Base-by-base conservation (phyloP, 129 eudicot genomes). In the Centella asiatica region DNA sequence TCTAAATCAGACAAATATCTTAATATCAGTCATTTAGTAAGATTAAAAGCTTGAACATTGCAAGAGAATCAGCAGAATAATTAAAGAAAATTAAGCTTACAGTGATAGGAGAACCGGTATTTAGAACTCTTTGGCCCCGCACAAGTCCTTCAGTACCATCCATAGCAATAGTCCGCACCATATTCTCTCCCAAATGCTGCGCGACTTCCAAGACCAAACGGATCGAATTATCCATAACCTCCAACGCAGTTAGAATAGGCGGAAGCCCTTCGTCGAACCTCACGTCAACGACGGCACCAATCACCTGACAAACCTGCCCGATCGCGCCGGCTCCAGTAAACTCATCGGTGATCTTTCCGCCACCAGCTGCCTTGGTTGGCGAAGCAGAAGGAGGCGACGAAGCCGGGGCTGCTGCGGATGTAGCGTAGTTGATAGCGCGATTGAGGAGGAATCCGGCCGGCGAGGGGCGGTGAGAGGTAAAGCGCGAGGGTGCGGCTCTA, bases 231-330 rank as follows among this genome's bases (percentile, higher is more conserved):
- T 58, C 63, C 68, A 71, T 44, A 8, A 78, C 89, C 74, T 82
- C 89, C 54, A 82, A 52, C n/a, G 89, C 84, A 6, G 89, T 82
- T 64, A 75, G 32, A 47, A 82, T 82, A 60, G 81, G 84, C 10
- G 89, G 89, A 54, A 82, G 48, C 29, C 89, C 89, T 20, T 82
- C 89, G 1, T 71, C 72, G 48, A 82, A 82, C 36, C 85, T 72
- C 61, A 82, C 89, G 45, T 82, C 89, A 31, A 82, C 89, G 40
- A 82, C 89, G 31, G 89, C 89, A 10, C 89, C 89, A 24, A 82
- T 82, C n/a, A 82, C 89, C 73, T 82, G 89, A 45, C 85, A 78
- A 4, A 82, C 89, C 59, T 72, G 20, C 33, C 89, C 89, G 68
- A 82, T 69, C 13, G 89, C 36, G 8, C 89, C 89, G 27, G 71